Base-by-base conservation (phyloP, 257 asterid species). In the Paraleonurus japonicus region DNA sequence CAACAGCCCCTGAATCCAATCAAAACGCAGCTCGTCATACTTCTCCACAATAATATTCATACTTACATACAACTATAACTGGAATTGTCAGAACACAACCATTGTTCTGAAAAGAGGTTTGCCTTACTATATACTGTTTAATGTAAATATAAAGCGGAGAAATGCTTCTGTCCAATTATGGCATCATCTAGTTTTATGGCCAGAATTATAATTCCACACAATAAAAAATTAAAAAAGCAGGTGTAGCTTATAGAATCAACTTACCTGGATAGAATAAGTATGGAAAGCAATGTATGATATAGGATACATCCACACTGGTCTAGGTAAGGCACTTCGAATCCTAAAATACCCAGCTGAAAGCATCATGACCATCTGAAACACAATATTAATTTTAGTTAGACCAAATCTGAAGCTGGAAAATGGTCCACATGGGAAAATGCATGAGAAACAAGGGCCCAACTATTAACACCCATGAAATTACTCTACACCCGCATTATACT, bases 271-370 rank as follows among this genome's bases (percentile, higher is more conserved):
- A 30, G 98, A 87, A 72, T 88, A 95, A 47, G 99, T 88, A 57
- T 95, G 98, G 87, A 92, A 95, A 7, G 99, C 78, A 30, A 95
- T 19, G 81, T 92, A 92, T 3, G 99, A 92, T 24, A 90, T 19
- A 19, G 99, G 99, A 81, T 95, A 95, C 90, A 83, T 81, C 99
- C 99, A 95, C n/a, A 85, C 85, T 7, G 89, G 86, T 67, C 79
- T 70, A 1, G 97, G 97, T 82, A 95, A 85, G 48, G 86, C 88
- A 53, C 92, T 82, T 65, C 98, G 87, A 45, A 95, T 81, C 86
- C 99, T 83, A 69, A 89, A 92, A 79, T 85, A 85, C 63, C 99
- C 99, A n/a, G 96, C 98, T 7, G 99, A 85, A 61, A 95, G 87
- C 90, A 95, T 95, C 96, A 95, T 82, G 63, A 86, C 79, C 79